Base-by-base conservation (phyloP, 805 yeast species). In the Spathaspora girioi region DNA sequence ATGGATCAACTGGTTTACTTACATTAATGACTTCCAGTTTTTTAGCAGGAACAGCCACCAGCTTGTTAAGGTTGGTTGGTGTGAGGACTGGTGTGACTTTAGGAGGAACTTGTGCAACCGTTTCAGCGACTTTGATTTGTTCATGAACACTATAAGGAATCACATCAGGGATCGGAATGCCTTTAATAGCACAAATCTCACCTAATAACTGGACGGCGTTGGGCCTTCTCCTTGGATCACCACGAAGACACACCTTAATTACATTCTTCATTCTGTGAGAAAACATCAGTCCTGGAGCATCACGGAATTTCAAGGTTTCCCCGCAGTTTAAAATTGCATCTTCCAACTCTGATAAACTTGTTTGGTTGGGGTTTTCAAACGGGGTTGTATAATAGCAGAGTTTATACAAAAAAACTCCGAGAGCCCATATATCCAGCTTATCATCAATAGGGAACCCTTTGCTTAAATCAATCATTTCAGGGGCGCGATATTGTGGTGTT, bases 391-490 rank as follows among this genome's bases (percentile, higher is more conserved):
- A 88, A 65, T 86, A 88, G 61, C 94, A 86, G 46, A 88, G 63
- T 63, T 88, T 88, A 71, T 87, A 88, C 32, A 88, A 66, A 56
- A 87, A 85, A 26, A 87, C 81, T 11, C 96, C 96, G 35, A 88
- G 64, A 0, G 96, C 96, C 96, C 96, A 88, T 19, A 88, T 79
- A 64, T 88, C 96, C 48, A 89, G 81, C 65, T 88, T 88, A 63
- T 88, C 94, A 66, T 87, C 88, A 47, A 88, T 83, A 11, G 93
- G 86, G 51, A 79, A 77, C 3, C 89, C 83, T 52, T 81, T 76
- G 47, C 81, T 77, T 32, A 88, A 70, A 61, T 88, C 93, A 29
- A 88, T 72, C 94, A 88, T 88, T 66, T 88, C 96, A 3, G 96
- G 96, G 3, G 91, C 76, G 56, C 96, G 74, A 63, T 88, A 88